phyloP scores from a whole-genome alignment of 768 basidiomycete species.

The Suillus occidentalis region DNA sequence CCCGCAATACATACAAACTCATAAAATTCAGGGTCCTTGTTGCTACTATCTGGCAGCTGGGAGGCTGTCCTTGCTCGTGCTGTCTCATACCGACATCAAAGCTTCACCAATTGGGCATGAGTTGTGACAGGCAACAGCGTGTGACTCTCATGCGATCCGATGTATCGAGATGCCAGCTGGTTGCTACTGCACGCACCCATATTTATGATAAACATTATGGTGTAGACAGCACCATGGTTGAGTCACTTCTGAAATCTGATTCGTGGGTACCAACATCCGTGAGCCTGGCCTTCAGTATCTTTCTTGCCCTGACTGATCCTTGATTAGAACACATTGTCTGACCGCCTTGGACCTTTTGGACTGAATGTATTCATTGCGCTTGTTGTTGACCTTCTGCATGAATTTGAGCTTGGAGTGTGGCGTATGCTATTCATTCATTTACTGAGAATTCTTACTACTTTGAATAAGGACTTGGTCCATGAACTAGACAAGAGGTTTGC shows the following conservation, averaged over 20 bases:
- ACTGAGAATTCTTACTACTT: no score
- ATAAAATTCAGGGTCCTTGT: conserved; percentile 15
- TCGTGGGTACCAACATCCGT: conserved; percentile 35
- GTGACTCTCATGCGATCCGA: background rate
- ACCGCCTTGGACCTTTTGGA: conserved; percentile 15
- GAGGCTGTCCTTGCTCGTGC: conserved; percentile 30
- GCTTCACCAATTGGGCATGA: conserved; percentile 23
- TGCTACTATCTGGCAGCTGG: conserved; percentile 22
- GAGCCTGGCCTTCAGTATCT: background rate
- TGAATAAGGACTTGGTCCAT: background rate
- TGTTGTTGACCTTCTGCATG: conserved; percentile 38
- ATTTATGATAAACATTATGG: conserved; percentile 19
- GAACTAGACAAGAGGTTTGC: conserved; percentile 23
- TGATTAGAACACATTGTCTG: conserved; percentile 37
- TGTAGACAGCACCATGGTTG: conserved; percentile 28
- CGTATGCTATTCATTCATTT: conserved; percentile 13
- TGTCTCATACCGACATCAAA: conserved; percentile 23
- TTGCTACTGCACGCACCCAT: background rate
- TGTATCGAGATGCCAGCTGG: background rate
- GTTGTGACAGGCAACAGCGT: background rate
- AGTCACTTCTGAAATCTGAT: conserved; percentile 23
- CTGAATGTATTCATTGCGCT: conserved; percentile 26
- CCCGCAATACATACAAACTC: background rate
- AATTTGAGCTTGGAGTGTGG: conserved; percentile 39
- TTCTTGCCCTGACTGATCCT: background rate